Base-by-base conservation (phyloP, 495 filamentous ascomycete genomes). In the Saxispiralis lemnorum region DNA sequence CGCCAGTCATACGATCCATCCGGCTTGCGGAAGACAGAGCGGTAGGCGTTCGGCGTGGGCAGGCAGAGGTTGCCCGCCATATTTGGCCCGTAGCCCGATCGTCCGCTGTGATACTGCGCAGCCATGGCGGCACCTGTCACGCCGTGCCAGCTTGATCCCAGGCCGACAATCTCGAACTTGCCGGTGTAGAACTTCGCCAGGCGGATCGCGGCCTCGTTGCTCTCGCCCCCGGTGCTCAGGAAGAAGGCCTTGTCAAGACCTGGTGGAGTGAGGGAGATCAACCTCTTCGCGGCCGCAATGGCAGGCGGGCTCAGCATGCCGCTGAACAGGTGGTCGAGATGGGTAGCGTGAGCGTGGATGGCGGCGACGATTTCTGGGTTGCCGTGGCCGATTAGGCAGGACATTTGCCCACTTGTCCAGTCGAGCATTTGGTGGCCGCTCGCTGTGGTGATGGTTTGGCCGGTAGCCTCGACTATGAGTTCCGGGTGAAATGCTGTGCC, bases 1-100 rank as follows among this genome's bases (percentile, higher is more conserved):
- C 69, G 60, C 71, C 70, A 76, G 52, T 74, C 71, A 34, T 76
- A 70, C 0, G 61, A 61, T 1, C 70, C 67, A 43, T 72, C 66
- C 0, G 57, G 17, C n/a, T 61, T 57, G 7, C 65, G 62, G 41
- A 73, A 73, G 0, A 62, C 50, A 0, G 65, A 73, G 0, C 72
- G 64, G 45, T 74, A 76, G 0, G 65, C 62, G 28, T 74, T 67
- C 1, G 70, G 72, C 0, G 68, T 59, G 6, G 70, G 70, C 19
- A 75, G 64, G 35, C 61, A 63, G 12, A 64, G 51, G 41, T 62
- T 59, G 0, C 66, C 65, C 0, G 62, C 56, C 41, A 59, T 56
- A 18, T 42, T 20, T 9, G 39, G 42, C 2, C 53, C 49, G 21
- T 40, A 40, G 18, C 38, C 38, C 14, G 18, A 12, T 2, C 38